These are phyloP conservation scores for Graphilbum ipis-grandicollis DNA, from an alignment of 2,329 filamentous ascomycete species.

Conservation along the genomic window DNA sequence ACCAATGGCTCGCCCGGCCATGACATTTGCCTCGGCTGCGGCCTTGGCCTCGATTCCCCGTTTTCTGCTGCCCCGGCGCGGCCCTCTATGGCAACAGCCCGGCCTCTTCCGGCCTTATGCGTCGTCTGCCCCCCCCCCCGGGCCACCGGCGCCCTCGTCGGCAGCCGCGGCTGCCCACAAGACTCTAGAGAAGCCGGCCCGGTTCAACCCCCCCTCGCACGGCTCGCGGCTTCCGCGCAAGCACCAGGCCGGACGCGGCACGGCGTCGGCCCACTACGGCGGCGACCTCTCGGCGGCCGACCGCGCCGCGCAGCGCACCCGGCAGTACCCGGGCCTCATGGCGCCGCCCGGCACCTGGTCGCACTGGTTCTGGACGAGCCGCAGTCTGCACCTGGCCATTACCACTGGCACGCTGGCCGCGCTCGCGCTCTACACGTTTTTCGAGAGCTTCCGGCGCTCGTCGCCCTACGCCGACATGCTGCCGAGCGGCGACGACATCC, in stretches of 20 bases:
- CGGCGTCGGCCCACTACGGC: slow-evolving; percentile 51
- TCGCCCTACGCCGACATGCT: slow-evolving; percentile 70
- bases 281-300: slow-evolving; percentile 52
- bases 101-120: background rate
- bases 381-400: slow-evolving; percentile 62
- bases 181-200: slow-evolving; percentile 70
- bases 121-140: too few relatives aligned
- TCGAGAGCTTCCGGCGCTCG: slow-evolving; percentile 59
- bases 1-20: too few relatives aligned
- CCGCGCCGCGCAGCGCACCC: slow-evolving; percentile 44
- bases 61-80: slow-evolving; percentile 49
- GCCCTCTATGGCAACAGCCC: slow-evolving; percentile 32
- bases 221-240: slow-evolving; percentile 47
- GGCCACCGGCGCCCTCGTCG: slow-evolving; percentile 14
- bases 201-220: slow-evolving; percentile 87
- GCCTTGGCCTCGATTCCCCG: slow-evolving; percentile 31
- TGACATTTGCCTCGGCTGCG: too few relatives aligned
- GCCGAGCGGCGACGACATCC: slow-evolving; percentile 50
- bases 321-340: slow-evolving; percentile 78
- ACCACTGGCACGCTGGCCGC: slow-evolving; percentile 43
- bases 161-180: slow-evolving; percentile 32
- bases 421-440: slow-evolving; percentile 53
- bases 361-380: slow-evolving; percentile 70
- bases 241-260: slow-evolving; percentile 12
- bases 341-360: slow-evolving; percentile 66